Percentiles rank a stretch among this genome's conserved stretches.
Conservation (phyloP, 2,329 filamentous ascomycete species). For the Ophidiomyces ophidiicola region DNA sequence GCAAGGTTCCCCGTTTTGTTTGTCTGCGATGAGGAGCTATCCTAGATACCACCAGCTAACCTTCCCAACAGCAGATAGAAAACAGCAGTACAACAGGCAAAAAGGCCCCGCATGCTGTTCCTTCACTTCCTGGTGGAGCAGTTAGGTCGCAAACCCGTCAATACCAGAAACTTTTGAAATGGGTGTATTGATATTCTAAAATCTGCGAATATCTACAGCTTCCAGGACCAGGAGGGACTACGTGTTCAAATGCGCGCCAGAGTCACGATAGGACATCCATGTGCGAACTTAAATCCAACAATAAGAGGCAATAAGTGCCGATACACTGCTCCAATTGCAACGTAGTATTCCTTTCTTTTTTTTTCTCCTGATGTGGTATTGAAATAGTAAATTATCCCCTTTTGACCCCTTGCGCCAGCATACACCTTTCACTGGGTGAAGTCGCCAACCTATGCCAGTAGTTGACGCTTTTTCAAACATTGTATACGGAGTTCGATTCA, state of each 20-base stretch:
- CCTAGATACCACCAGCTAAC: too few species aligned
- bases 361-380: not conserved
- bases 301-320: conserved; percentile 1
- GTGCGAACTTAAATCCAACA: conserved; percentile 4
- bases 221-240: not conserved
- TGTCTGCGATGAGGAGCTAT: too few species aligned
- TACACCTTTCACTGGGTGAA: not conserved
- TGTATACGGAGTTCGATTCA: not conserved
- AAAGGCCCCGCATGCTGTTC: too few species aligned
- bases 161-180: too few species aligned
- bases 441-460: not conserved
- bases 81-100: too few species aligned
- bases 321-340: conserved; percentile 7
- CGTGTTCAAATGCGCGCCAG: not conserved
- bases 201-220: conserved; percentile 6
- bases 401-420: not conserved
- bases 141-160: too few species aligned
- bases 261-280: not conserved
- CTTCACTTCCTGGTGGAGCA: too few species aligned
- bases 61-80: too few species aligned
- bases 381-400: conserved; percentile 5
- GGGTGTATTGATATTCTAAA: conserved; percentile 8
- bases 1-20: too few species aligned
- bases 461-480: not conserved
- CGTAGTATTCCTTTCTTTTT: not conserved